phyloP scores from a whole-genome alignment of 2,329 filamentous ascomycete species.

The Amauroascus niger region DNA sequence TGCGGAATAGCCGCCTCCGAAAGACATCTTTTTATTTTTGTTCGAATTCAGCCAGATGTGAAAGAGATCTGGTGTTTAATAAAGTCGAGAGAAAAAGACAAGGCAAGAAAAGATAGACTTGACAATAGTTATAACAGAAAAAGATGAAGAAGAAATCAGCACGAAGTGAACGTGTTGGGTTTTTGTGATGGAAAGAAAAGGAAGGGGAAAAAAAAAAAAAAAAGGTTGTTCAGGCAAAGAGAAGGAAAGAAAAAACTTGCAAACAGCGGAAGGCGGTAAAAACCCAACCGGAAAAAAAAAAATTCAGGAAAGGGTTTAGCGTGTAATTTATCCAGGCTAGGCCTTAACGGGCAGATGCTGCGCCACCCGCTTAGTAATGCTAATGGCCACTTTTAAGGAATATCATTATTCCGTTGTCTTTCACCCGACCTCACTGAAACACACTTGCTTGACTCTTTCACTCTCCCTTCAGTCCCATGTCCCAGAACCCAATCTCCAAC shows the following conservation, averaged over 20 bases:
- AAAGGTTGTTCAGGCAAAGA: slow-evolving; percentile 3
- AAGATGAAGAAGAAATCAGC: slow-evolving; percentile 14
- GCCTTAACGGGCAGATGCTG: neutral
- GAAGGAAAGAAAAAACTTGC: slow-evolving; percentile 1
- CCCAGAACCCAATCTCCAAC: slow-evolving; percentile 68
- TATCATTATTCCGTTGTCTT: too few relatives aligned
- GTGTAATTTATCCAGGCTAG: slow-evolving; percentile 2
- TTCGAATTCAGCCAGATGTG: neutral
- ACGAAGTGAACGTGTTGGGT: slow-evolving; percentile 11
- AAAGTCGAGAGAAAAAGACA: slow-evolving; percentile 10
- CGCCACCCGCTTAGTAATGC: neutral
- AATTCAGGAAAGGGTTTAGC: slow-evolving; percentile 24
- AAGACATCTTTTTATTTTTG: slow-evolving; percentile 51
- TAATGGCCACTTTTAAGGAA: too few relatives aligned
- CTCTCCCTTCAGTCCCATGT: slow-evolving; percentile 47
- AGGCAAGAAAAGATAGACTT: slow-evolving; percentile 14
- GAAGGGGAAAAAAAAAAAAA: slow-evolving; percentile 22
- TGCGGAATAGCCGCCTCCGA: slow-evolving; percentile 41
- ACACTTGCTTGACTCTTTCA: neutral
- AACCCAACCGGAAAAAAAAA: too few relatives aligned
- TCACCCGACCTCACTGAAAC: too few relatives aligned
- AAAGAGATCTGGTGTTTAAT: neutral
- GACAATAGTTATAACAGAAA: neutral
- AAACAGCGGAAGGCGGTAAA: slow-evolving; percentile 8
- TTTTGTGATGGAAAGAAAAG: slow-evolving; percentile 22